Base-by-base conservation (phyloP, 208 protist species). In the Leishmania lainsoni region DNA sequence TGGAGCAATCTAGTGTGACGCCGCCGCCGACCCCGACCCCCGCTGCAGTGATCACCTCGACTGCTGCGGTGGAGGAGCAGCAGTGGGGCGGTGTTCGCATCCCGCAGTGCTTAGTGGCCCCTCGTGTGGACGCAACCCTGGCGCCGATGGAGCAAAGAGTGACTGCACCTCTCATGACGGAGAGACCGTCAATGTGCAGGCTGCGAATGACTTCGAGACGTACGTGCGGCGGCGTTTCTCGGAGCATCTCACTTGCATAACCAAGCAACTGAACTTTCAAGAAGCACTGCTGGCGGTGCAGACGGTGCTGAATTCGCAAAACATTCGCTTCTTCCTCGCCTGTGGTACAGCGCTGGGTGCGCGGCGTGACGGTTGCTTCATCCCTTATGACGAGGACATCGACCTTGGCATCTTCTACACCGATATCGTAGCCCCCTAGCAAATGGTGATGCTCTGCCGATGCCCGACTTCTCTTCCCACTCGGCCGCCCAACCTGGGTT, bases 351-450 rank as follows among this genome's bases (percentile, higher is more conserved):
- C 95, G 6, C 78, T 98, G 4, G 95, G 87, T 8, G 94, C 90
- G 4, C 89, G 91, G 35, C 93, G 95, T 17, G 92, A 97, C 49
- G 89, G 88, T 2, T 90, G 88, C 85, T 98, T 98, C 70, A 96
- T 98, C 81, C 80, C 87, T 0, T 89, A 97, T 80, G 95, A 98
- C 72, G 87, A 93, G 58, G 95, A 98, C 78, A 92, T 98, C 54
- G 95, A 98, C 61, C 73, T 98, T 59, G 95, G 95, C 59, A 82
- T 98, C 20, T 87, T 96, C 58, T 89, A 88, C 61, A 72, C 93
- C 17, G 89, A 94, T 48, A 52, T 81, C 32, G 75, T 59, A 35
- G 17, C n/a, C 48, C 48, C 16, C 6, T 35, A 20, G 14, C 63
- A 8, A 45, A 77, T 3, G 12, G n/a, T 5, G 51, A 54, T 12